Percentiles rank a stretch among this genome's conserved stretches.
Conservation (phyloP, 169 alveolate genomes). For the Plasmodium coatneyi region DNA sequence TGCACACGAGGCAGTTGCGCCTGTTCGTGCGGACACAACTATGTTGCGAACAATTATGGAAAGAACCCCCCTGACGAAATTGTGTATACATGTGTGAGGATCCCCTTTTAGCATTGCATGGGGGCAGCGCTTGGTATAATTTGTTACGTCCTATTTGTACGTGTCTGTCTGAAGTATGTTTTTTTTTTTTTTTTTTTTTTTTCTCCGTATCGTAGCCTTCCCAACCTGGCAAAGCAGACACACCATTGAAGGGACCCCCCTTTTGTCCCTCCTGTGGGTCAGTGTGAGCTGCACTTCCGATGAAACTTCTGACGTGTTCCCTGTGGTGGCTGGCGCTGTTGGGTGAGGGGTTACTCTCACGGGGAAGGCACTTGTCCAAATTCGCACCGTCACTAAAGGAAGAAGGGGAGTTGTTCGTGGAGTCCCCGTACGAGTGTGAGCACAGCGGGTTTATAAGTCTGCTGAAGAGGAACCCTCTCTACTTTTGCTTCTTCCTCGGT, state of each 20-base stretch:
- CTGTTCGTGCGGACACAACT: neutral
- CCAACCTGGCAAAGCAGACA: neutral
- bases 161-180: neutral
- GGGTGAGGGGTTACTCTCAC: neutral
- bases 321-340: neutral
- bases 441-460: constrained; percentile 23
- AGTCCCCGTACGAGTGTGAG: constrained; percentile 15
- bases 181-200: no score
- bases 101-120: neutral
- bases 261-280: no score
- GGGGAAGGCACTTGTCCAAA: neutral
- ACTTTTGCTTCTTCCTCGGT: constrained; percentile 48
- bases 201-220: neutral
- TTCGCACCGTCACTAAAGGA: constrained; percentile 13
- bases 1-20: neutral
- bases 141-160: neutral
- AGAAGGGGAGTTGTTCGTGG: constrained; percentile 25
- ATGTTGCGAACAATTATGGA: neutral
- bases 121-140: neutral
- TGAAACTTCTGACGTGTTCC: neutral
- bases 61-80: neutral
- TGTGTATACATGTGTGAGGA: neutral
- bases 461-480: neutral
- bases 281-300: neutral
- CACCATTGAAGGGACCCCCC: neutral